Percentiles rank a stretch among this genome's conserved stretches.
These are phyloP conservation scores for Sicyos baderoa DNA, from an alignment of 306 rosid species.

Conservation along the genomic window DNA sequence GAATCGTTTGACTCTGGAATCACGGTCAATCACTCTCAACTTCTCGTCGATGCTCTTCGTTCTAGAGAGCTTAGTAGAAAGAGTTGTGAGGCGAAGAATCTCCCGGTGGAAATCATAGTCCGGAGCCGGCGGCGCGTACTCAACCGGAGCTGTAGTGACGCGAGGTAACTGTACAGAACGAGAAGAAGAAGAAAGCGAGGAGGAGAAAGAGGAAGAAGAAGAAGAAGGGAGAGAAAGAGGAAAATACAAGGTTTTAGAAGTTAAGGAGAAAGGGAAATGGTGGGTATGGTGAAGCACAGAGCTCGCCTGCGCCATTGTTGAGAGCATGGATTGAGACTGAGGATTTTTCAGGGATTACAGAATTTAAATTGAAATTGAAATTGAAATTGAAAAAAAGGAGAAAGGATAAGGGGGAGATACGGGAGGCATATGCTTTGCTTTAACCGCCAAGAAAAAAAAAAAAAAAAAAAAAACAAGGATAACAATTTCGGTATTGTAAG, in stretches of 20 bases:
- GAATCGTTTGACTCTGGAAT: conserved; percentile 58
- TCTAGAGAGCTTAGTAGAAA: conserved; percentile 41
- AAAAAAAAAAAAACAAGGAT: too few relatives aligned
- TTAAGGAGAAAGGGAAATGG: conserved; percentile 34
- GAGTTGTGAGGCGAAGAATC: conserved; percentile 46
- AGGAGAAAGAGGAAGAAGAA: not conserved
- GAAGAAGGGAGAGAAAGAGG: conserved; percentile 13
- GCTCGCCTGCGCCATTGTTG: conserved; percentile 42
- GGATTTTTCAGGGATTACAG: not conserved
- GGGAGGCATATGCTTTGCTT: conserved; percentile 3
- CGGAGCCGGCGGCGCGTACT: conserved; percentile 50
- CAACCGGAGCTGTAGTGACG: conserved; percentile 55
- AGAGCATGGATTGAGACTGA: not conserved
- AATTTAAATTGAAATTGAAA: not conserved
- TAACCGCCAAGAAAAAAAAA: not conserved
- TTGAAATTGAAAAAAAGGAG: not conserved
- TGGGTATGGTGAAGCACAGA: conserved; percentile 38
- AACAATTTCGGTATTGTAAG: too few relatives aligned
- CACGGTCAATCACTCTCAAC: conserved; percentile 42
- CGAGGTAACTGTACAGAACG: conserved; percentile 31
- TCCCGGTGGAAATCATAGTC: conserved; percentile 47
- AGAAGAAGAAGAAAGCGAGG: conserved; percentile 17
- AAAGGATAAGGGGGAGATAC: conserved; percentile 6
- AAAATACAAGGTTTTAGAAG: conserved; percentile 25
- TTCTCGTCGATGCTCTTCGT: conserved; percentile 29